Evolutionary conservation across 208 protist genomes (phyloP), one percentile per base, ranked within the genome.

Genomic region (Leishmania martiniquensis): DNA sequence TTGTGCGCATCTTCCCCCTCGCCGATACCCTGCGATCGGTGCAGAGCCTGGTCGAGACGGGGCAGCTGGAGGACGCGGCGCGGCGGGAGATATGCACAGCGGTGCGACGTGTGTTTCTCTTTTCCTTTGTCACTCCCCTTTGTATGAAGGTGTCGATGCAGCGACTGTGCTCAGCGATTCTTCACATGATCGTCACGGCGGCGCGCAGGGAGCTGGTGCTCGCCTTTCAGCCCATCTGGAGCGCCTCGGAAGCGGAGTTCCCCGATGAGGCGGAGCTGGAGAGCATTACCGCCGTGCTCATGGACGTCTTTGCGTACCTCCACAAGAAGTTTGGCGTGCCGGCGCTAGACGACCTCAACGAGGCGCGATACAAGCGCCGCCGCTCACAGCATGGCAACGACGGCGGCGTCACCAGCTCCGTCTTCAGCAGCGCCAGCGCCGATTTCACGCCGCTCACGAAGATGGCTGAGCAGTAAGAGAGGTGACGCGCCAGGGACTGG

Each of bases 261-360:
- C 84, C 87, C 2, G 71, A 82, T 29, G 70, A 81, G 54, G 83
- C 85, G 54, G 85, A 86, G 75, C 72, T 88, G 47, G 87, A 90
- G 55, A 86, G 86, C 45, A 95, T 97, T 52, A 85, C 91, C n/a
- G 76, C 49, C 17, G 85, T 95, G 1, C 80, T 97, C 75, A 81
- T 97, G 67, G 91, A 95, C 52, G 86, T 91, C 9, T 93, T 97
- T 71, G 89, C 85, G 67, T 89, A 87, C 39, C 86, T 95, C 81
- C 79, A 87, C 60, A 97, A 97, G 79, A 77, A 80, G 39, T 92
- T 91, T 5, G 84, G 86, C 17, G 67, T 97, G 57, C 55, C 75
- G 29, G 84, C 84, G 39, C 77, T 97, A 9, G 93, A 97, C 75
- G 87, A 93, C 6, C 75, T 89, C 52, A 95, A 95, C 47, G 73